Evolutionary conservation across 176 grass and related monocot genomes (phyloP).

Genomic region (Oryza coarctata): DNA sequence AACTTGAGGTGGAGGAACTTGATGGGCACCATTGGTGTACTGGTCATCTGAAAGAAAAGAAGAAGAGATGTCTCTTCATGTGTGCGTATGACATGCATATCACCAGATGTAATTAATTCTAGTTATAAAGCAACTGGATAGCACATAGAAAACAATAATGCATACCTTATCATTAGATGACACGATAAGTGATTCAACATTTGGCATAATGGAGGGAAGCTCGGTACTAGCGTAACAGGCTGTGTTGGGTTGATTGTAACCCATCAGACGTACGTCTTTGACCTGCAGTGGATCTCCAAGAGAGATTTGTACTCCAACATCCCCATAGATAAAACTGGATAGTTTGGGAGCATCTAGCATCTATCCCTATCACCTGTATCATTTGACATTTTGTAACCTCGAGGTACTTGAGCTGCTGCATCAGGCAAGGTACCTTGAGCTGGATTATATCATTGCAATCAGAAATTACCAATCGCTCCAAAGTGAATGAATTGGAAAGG

Average conservation of each 20-base stretch:
- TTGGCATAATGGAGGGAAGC: not conserved
- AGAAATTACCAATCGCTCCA: not conserved
- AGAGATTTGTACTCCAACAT: not conserved
- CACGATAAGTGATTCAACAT: not conserved
- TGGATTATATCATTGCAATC: not conserved
- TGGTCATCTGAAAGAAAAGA: not conserved
- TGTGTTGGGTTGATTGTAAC: not conserved
- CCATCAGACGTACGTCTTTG: not conserved
- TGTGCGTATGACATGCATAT: not conserved
- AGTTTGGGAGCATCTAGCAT: not conserved
- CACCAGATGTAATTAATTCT: no score
- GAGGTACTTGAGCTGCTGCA: not conserved
- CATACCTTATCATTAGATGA: not conserved
- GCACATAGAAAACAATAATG: not conserved
- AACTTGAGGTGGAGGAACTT: no score
- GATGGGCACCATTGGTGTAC: not conserved
- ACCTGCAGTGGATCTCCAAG: not conserved
- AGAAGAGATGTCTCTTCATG: not conserved
- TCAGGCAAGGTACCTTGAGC: not conserved
- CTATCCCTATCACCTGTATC: not conserved
- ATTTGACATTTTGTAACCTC: not conserved
- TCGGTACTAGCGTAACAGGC: not conserved
- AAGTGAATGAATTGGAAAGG: not conserved
- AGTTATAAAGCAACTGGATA: no score
- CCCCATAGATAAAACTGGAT: not conserved